Evolutionary conservation across 2,329 filamentous ascomycete genomes (phyloP), one percentile per base, ranked within the genome.

Genomic region (Anisogramma anomala): DNA sequence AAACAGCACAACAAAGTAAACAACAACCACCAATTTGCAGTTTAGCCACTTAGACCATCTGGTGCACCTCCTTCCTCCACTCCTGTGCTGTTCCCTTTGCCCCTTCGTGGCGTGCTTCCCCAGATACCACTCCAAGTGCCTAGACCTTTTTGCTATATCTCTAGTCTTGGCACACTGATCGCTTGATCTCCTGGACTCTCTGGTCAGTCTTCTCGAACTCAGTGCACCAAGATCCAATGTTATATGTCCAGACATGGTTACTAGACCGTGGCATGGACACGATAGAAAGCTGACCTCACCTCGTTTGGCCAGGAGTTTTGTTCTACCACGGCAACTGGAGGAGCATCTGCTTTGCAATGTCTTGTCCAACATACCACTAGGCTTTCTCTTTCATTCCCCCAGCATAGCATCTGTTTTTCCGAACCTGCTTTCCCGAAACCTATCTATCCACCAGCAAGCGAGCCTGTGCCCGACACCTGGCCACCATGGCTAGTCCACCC

Each of bases 401-500:
- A 33, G 15, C 41, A 45, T 47, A 36, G 43, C 31, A 35, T 25
- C n/a, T 8, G 36, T 33, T 18, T 30, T 31, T n/a, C n/a, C n/a
- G n/a, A n/a, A n/a, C n/a, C 41, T 48, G 22, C 9, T 23, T 23
- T 5, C 33, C 33, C 26, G 39, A 39, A 36, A 20, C 39, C 46
- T 28, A 30, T 30, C 27, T 26, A 27, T 17, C 36, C 28, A 11
- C 25, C 8, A 13, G 28, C 17, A 26, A 17, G 20, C 26, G 19
- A 23, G 33, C 41, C 15, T 31, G 18, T 25, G 22, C 14, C 19
- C 15, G 22, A 32, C 33, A 32, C 31, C 37, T 17, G 37, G 42
- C 38, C 48, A 53, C 42, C 41, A 72, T 71, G 65, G 71, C 63
- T 59, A 65, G 61, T 48, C 69, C 74, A 52, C 87, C 87, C 48